Conservation (phyloP, 163 green algal genomes). For the Chlorella variabilis region DNA sequence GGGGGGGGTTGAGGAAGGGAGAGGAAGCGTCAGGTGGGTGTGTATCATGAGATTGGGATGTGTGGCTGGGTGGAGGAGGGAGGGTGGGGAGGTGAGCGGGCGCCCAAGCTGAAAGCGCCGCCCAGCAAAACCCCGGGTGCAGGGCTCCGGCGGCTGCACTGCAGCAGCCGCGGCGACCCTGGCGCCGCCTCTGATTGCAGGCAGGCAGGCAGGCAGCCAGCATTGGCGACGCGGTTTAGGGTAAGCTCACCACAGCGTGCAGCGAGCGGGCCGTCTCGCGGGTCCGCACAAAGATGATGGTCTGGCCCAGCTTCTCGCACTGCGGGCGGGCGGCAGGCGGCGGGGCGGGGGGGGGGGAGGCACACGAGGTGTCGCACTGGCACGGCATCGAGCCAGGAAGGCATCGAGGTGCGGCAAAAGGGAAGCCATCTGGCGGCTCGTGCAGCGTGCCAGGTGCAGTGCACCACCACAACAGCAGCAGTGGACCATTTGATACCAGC, state of each 20-base stretch:
- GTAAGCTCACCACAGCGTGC: conserved; percentile 54
- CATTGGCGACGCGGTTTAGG: too few relatives aligned
- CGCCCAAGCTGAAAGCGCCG: too few relatives aligned
- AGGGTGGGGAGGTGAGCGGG: too few relatives aligned
- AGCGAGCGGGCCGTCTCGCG: conserved; percentile 75
- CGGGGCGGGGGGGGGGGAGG: not conserved
- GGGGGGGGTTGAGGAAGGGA: not conserved
- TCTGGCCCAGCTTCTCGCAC: conserved; percentile 97
- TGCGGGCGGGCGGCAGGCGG: conserved; percentile 39
- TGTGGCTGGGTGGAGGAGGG: too few relatives aligned
- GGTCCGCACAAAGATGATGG: conserved; percentile 98
- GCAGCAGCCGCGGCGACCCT: too few relatives aligned
- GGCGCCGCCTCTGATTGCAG: too few relatives aligned
- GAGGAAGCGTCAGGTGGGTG: not conserved
- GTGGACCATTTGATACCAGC: not conserved
- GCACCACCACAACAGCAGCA: too few relatives aligned
- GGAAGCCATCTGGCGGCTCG: too few relatives aligned
- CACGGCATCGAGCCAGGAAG: not conserved
- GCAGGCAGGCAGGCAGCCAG: not conserved
- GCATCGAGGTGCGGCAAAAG: too few relatives aligned
- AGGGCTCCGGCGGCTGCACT: too few relatives aligned
- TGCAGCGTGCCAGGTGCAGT: too few relatives aligned
- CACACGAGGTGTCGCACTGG: not conserved
- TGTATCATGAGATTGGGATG: not conserved
- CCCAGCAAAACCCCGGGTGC: too few relatives aligned